Percentiles rank a stretch among this genome's conserved stretches.
Conservation (phyloP, 305 asterid species). For the Fraxinus sp. region DNA sequence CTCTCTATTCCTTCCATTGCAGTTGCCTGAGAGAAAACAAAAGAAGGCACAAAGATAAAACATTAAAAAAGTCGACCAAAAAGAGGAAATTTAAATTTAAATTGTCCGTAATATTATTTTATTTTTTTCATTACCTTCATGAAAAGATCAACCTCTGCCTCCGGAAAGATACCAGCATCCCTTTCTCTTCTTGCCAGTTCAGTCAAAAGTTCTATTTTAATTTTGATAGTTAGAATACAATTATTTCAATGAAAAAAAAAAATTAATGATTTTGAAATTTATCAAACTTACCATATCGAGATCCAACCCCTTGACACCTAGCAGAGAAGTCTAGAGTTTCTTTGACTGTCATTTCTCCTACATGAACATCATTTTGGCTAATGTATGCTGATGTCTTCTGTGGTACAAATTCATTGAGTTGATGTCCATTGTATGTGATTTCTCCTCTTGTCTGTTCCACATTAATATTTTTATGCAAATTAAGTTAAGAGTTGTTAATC, state of each 20-base stretch:
- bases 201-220: conserved; percentile 56
- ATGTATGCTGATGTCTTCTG: conserved; percentile 86
- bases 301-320: conserved; percentile 89
- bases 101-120: neutral
- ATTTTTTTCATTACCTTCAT: conserved; percentile 63
- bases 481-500: neutral
- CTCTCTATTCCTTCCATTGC: conserved; percentile 54
- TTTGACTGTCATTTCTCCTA: conserved; percentile 90
- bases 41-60: neutral
- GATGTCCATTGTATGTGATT: conserved; percentile 78
- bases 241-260: neutral
- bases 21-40: conserved; percentile 50
- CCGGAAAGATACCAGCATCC: conserved; percentile 82
- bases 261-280: neutral
- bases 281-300: conserved; percentile 62
- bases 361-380: conserved; percentile 90
- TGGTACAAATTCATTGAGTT: conserved; percentile 70
- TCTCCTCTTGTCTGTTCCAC: conserved; percentile 60
- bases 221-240: neutral
- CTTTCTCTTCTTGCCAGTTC: conserved; percentile 93
- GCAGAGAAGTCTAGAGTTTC: conserved; percentile 95
- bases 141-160: conserved; percentile 86
- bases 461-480: neutral
- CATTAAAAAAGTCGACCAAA: neutral
- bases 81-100: neutral